Evolutionary conservation across 371 early-diverging fungal genomes (phyloP), one percentile per base, ranked within the genome.

Genomic region (Rhizomucor pusillus): DNA sequence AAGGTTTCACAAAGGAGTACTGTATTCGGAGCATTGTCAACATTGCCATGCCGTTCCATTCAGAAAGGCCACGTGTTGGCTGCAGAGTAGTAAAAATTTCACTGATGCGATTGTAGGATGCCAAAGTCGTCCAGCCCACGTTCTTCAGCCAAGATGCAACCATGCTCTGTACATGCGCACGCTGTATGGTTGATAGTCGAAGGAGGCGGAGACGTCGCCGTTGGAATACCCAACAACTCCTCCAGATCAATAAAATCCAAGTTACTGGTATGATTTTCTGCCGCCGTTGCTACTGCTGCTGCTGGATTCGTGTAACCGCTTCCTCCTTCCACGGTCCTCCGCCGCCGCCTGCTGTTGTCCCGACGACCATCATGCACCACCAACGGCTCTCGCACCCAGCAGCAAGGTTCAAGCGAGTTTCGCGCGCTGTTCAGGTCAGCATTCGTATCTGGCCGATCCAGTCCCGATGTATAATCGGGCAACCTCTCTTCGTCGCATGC

Each of bases 401-500:
- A 41, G 41, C 41, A 41, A 41, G 16, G 41, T 16, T 46, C 46
- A 23, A 10, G 14, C 35, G 18, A 18, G n/a, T 20, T 45, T 16
- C 43, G 25, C n/a, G 18, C 22, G 37, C 34, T 46, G 40, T 46
- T 9, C 3, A 24, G n/a, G 19, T 33, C 16, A n/a, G 11, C 22
- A 14, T 25, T 48, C 20, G 13, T 49, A 37, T 22, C 57, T 54
- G 14, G 24, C 16, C 23, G 34, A 35, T 29, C 29, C 54, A 54
- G 56, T 18, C 35, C 54, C 12, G 57, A 47, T 5, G 45, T 49
- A 46, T 68, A 68, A 35, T 61, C 65, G 4, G 69, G 69, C n/a
- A 68, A 40, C 20, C 54, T 58, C 52, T 68, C 69, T 10, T 45
- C 56, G 19, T 64, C 65, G 25, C 65, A 59, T 22, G 62, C 48